Conservation (phyloP, 108 stramenopile species). For the Phaeodactylum tricornutum region DNA sequence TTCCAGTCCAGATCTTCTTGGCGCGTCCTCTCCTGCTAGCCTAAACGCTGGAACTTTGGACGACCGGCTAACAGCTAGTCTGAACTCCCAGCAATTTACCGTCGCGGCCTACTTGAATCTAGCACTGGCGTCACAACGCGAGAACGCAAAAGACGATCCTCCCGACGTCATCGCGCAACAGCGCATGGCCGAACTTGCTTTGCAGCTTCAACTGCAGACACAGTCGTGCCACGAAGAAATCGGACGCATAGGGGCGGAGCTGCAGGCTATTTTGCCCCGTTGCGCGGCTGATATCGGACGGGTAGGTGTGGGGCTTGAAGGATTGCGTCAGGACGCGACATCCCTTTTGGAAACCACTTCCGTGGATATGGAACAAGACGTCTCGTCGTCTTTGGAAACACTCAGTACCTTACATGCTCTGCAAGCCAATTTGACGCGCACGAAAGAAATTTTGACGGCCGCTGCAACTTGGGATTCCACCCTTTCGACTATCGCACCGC, state of each 20-base stretch:
- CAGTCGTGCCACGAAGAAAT: constrained; percentile 82
- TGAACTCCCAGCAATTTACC: too few species aligned
- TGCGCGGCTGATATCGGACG: constrained; percentile 71
- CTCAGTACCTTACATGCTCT: constrained; percentile 61
- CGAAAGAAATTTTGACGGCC: constrained; percentile 59
- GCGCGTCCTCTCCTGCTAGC: too few species aligned
- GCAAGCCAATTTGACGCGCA: constrained; percentile 43
- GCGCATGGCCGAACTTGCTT: constrained; percentile 69
- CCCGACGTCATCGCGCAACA: constrained; percentile 23
- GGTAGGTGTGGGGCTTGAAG: constrained; percentile 52
- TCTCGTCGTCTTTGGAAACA: constrained; percentile 52
- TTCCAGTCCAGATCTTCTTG: too few species aligned
- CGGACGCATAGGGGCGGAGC: constrained; percentile 70
- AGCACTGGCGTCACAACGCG: constrained; percentile 29
- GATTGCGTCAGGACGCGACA: constrained; percentile 49
- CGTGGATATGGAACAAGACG: constrained; percentile 12
- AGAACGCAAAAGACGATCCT: not conserved
- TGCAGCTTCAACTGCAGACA: constrained; percentile 70
- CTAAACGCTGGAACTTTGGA: too few species aligned
- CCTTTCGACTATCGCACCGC: constrained; percentile 37
- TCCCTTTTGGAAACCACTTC: constrained; percentile 27
- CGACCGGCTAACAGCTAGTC: too few species aligned
- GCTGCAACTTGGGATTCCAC: constrained; percentile 76
- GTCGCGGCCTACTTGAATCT: constrained; percentile 62
- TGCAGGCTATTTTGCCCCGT: constrained; percentile 73